A percentile compares a stretch with the other conserved stretches of the same genome.
Evolutionary conservation across 2,329 filamentous ascomycete genomes (phyloP).

Genomic region (Cladophialophora carrionii): DNA sequence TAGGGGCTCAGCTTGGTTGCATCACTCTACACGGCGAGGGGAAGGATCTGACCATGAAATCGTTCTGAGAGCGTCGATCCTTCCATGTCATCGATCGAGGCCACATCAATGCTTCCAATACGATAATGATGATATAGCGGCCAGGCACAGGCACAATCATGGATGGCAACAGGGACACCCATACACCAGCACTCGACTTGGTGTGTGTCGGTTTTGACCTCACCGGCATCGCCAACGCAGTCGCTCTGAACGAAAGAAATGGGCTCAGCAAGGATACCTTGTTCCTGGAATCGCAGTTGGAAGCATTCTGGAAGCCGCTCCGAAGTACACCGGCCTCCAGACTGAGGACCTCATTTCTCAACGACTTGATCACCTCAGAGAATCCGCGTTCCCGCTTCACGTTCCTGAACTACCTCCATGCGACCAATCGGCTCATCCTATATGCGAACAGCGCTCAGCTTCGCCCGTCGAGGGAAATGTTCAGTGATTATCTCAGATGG

Average conservation of each 20-base stretch:
- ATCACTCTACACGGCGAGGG: too few relatives aligned
- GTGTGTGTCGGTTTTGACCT: constrained; percentile 36
- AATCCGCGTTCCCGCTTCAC: constrained; percentile 37
- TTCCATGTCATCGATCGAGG: background rate
- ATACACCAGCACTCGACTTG: constrained; percentile 16
- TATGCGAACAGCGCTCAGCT: constrained; percentile 31
- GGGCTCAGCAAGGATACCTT: constrained; percentile 19
- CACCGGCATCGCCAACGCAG: constrained; percentile 28
- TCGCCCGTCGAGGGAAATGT: constrained; percentile 28
- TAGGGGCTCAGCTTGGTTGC: too few relatives aligned
- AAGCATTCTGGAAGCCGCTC: constrained; percentile 30
- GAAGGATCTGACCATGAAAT: background rate
- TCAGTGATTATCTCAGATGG: constrained; percentile 34
- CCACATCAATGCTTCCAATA: background rate
- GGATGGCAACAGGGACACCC: background rate
- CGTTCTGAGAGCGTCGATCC: background rate
- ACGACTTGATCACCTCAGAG: constrained; percentile 35
- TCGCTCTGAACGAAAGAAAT: constrained; percentile 33
- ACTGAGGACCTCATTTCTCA: constrained; percentile 34
- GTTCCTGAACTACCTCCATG: constrained; percentile 36
- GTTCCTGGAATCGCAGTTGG: constrained; percentile 33
- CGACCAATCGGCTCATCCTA: constrained; percentile 26
- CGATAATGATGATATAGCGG: background rate
- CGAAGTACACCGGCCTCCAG: constrained; percentile 15
- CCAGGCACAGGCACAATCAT: background rate